Evolutionary conservation across 768 basidiomycete genomes (phyloP).

Genomic region (Mycena polygramma): DNA sequence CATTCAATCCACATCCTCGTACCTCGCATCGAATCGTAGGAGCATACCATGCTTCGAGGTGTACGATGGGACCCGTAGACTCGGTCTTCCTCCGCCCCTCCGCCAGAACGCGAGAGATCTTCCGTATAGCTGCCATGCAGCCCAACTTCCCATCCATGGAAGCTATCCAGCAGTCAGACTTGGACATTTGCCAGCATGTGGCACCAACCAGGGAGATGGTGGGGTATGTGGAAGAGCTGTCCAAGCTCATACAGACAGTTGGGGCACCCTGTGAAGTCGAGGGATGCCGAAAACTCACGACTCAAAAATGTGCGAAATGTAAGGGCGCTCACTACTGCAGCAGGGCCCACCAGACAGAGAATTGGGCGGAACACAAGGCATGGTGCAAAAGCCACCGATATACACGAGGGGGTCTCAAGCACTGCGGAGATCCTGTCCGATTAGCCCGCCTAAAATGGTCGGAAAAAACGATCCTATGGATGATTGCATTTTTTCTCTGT

Average conservation of each 20-base stretch:
- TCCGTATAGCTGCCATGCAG: no score
- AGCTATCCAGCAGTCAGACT: conserved; percentile 24
- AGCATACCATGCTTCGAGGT: no score
- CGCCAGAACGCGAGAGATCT: no score
- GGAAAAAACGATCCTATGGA: no score
- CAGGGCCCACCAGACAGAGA: conserved; percentile 13
- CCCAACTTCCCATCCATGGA: conserved; percentile 15
- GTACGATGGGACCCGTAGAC: no score
- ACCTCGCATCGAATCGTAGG: no score
- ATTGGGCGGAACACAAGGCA: conserved; percentile 27
- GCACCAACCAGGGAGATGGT: conserved; percentile 9
- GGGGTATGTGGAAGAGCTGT: conserved; percentile 9
- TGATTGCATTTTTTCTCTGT: no score
- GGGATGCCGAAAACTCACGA: conserved; percentile 16
- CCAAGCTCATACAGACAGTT: conserved; percentile 15
- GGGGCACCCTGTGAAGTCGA: no score
- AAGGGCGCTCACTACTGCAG: conserved; percentile 25
- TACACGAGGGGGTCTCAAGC: conserved; percentile 22
- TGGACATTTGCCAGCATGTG: conserved; percentile 19
- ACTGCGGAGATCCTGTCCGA: no score
- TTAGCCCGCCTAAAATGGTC: no score
- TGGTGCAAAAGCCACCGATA: conserved; percentile 24
- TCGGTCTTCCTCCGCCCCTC: no score
- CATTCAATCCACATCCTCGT: no score
- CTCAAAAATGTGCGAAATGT: conserved; percentile 12